Base-by-base conservation (phyloP, 2,329 filamentous ascomycete species). In the Apiospora saccharicola region DNA sequence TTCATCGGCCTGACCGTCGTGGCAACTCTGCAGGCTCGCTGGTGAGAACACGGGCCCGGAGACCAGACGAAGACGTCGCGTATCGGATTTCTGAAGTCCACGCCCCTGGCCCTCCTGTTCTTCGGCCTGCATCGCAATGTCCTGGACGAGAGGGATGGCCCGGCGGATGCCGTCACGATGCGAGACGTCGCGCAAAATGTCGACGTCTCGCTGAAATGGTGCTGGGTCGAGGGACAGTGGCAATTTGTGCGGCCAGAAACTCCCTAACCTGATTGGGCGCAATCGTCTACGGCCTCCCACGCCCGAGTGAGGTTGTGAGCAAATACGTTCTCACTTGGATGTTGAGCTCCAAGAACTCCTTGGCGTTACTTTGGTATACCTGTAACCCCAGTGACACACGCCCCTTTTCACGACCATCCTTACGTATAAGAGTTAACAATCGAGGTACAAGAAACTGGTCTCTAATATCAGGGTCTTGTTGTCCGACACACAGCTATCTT, bases 41-140 rank as follows among this genome's bases (percentile, higher is more conserved):
- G 61, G 61, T 19, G 19, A 1, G 47, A 43, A 16, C 19, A 43
- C 61, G 61, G 61, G 3, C 61, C 43, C 4, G n/a, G 22, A 4
- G 34, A 24, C 6, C 34, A 24, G 34, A 16, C 34, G 19, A 7
- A 19, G 6, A 34, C 30, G 16, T 16, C 37, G 16, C 16, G 61
- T 2, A 24, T 67, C 16, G 53, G 53, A 13, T 67, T 67, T 37
- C 16, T 67, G 1, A 67, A 67, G 34, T n/a, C 61, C 4, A 67
- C 14, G 3, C 61, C 61, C 34, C 61, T 67, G 19, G 34, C 61
- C 26, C 19, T 67, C 1, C 34, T 67, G 22, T 67, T 67, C 34
- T 67, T 67, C 34, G 61, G 61, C 6, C 61, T 67, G 3, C 34
- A 43, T 44, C 61, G 61, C 34, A 34, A 43, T 14, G 61, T 67